Conservation (phyloP, 179 eudicot species). For the Spinacia oleracea region DNA sequence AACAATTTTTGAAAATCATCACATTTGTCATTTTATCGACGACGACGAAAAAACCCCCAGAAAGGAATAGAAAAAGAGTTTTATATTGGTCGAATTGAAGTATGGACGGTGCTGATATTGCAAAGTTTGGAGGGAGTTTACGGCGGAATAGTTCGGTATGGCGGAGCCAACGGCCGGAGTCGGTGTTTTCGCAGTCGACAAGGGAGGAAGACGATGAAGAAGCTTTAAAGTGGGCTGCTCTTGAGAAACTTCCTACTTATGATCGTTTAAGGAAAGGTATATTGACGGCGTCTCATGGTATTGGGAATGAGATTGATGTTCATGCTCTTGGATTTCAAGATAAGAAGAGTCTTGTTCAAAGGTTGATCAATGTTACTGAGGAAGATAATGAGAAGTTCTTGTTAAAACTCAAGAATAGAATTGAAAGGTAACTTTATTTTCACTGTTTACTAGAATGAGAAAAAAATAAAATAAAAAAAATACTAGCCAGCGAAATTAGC, state of each 20-base stretch:
- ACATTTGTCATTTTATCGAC: too few relatives aligned
- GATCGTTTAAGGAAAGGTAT: constrained; percentile 45
- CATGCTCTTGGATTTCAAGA: constrained; percentile 31
- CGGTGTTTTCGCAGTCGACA: constrained; percentile 26
- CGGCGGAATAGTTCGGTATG: constrained; percentile 31
- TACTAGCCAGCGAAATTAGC: too few relatives aligned
- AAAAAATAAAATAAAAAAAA: too few relatives aligned
- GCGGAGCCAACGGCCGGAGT: constrained; percentile 25
- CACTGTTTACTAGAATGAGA: too few relatives aligned
- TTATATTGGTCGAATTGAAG: too few relatives aligned
- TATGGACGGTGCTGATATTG: constrained; percentile 31
- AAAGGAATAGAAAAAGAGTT: too few relatives aligned
- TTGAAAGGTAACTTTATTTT: constrained; percentile 23
- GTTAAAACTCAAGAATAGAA: constrained; percentile 36
- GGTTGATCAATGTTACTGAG: constrained; percentile 34
- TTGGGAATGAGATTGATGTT: constrained; percentile 30
- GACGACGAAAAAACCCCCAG: too few relatives aligned
- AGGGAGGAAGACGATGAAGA: constrained; percentile 42
- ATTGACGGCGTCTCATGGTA: constrained; percentile 29
- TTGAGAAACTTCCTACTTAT: constrained; percentile 43
- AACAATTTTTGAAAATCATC: too few relatives aligned
- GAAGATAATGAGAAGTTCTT: constrained; percentile 41
- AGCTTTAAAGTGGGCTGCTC: constrained; percentile 45
- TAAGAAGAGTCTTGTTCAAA: constrained; percentile 33
- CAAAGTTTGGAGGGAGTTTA: constrained; percentile 28